These are phyloP conservation scores for Talaromyces pinophilus DNA, from an alignment of 2,329 filamentous ascomycete genomes.

Conservation along the genomic window DNA sequence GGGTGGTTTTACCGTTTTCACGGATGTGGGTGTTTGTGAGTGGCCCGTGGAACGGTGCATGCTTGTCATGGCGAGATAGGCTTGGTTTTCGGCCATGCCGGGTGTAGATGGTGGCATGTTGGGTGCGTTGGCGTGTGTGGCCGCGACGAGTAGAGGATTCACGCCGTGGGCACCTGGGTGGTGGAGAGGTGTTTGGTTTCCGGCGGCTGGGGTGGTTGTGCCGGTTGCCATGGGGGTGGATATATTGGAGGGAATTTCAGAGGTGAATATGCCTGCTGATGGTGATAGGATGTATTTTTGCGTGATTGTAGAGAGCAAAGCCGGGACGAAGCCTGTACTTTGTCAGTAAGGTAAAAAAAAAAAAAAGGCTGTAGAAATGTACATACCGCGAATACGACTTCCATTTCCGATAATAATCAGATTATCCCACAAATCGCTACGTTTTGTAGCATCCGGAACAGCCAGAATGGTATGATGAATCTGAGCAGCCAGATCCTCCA, in stretches of 20 bases:
- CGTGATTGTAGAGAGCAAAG: constrained; percentile 75
- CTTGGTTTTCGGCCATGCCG: constrained; percentile 31
- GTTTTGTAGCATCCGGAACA: constrained; percentile 80
- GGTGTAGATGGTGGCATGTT: constrained; percentile 36
- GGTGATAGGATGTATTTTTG: constrained; percentile 88
- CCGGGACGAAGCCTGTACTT: constrained; percentile 76
- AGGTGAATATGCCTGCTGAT: constrained; percentile 94
- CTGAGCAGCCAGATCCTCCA: constrained; percentile 80
- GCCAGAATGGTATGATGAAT: constrained; percentile 81
- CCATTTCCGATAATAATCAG: constrained; percentile 92
- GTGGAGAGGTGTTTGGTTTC: constrained; percentile 51
- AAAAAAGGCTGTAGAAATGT: not conserved
- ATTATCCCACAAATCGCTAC: constrained; percentile 86
- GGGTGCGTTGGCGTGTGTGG: constrained; percentile 60
- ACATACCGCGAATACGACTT: constrained; percentile 60
- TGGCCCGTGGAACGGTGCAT: constrained; percentile 61
- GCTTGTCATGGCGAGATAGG: constrained; percentile 30
- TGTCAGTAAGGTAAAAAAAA: not conserved
- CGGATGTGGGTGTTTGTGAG: constrained; percentile 76
- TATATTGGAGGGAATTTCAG: constrained; percentile 90
- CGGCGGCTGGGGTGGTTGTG: constrained; percentile 72
- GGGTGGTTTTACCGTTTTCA: constrained; percentile 75
- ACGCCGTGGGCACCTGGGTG: constrained; percentile 64
- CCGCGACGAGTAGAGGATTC: constrained; percentile 88
- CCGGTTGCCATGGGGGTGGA: constrained; percentile 89